phyloP scores from a whole-genome alignment of 2,329 filamentous ascomycete genomes.

The Beauveria rudraprayagi region DNA sequence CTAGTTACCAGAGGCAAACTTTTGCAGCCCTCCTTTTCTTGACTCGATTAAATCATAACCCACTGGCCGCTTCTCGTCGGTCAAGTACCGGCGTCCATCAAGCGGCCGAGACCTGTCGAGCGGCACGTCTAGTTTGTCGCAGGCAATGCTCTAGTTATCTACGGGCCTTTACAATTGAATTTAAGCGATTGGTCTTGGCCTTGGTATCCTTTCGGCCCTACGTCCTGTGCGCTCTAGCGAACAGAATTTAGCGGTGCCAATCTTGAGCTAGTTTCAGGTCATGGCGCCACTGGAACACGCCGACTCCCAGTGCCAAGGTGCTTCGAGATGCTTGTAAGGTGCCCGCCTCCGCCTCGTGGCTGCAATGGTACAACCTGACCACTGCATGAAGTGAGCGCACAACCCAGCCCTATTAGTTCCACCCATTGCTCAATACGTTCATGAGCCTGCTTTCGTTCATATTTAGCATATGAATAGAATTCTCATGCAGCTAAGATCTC shows the following conservation, averaged over 20 bases:
- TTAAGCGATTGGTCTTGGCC: not conserved
- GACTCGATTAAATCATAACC: not conserved
- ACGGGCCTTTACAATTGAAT: not conserved
- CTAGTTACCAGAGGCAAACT: not conserved
- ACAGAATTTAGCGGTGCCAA: not conserved
- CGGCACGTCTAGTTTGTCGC: not conserved
- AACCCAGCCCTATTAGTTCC: too few relatives aligned
- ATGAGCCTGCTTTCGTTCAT: not conserved
- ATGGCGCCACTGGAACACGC: not conserved
- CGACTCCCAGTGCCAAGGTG: not conserved
- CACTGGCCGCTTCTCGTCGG: not conserved
- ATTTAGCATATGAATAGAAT: not conserved
- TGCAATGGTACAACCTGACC: not conserved
- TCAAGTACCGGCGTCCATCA: not conserved
- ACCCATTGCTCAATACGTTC: too few relatives aligned
- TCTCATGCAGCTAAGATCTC: not conserved
- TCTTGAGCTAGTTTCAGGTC: slow-evolving; percentile 9
- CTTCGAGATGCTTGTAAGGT: not conserved
- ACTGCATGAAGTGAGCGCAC: too few relatives aligned
- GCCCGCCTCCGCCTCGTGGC: not conserved
- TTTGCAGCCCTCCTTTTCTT: not conserved
- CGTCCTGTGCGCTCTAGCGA: not conserved
- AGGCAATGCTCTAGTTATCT: not conserved
- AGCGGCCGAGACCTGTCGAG: not conserved
- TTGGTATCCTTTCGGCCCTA: slow-evolving; percentile 3